Conservation (phyloP, 441 rosid species). For the Arabidopsis lyrata region DNA sequence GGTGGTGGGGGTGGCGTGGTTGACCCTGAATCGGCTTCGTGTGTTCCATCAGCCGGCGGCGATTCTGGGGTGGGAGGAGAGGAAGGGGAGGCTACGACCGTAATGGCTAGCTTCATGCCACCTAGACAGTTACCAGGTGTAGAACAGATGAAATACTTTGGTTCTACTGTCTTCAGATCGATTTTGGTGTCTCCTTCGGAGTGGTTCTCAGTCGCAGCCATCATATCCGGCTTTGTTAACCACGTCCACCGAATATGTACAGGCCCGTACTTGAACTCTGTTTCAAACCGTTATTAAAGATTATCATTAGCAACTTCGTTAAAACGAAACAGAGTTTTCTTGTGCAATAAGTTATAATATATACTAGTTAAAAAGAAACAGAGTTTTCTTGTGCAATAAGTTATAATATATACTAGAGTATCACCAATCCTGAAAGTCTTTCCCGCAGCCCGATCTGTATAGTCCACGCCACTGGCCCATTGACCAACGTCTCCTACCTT, state of each 20-base stretch:
- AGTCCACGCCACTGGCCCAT: conserved; percentile 54
- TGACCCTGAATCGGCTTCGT: background rate
- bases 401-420: conserved; percentile 46
- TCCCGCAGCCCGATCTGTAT: conserved; percentile 51
- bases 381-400: background rate
- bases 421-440: conserved; percentile 69
- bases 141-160: conserved; percentile 59
- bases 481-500: conserved; percentile 46
- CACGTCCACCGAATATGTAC: conserved; percentile 51
- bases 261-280: conserved; percentile 60
- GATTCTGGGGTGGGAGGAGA: conserved; percentile 29
- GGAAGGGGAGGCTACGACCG: conserved; percentile 46
- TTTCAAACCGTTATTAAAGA: background rate
- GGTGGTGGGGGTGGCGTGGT: conserved; percentile 37
- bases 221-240: conserved; percentile 51
- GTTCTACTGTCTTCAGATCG: conserved; percentile 44
- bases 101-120: conserved; percentile 71
- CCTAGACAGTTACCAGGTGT: conserved; percentile 53
- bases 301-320: background rate
- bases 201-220: conserved; percentile 46
- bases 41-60: conserved; percentile 10
- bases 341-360: conserved; percentile 1
- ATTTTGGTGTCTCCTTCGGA: conserved; percentile 49
- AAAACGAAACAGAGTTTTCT: background rate
- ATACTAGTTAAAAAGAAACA: background rate